These are phyloP conservation scores for Lotus japonicus DNA, from an alignment of 306 rosid genomes.

Conservation along the genomic window DNA sequence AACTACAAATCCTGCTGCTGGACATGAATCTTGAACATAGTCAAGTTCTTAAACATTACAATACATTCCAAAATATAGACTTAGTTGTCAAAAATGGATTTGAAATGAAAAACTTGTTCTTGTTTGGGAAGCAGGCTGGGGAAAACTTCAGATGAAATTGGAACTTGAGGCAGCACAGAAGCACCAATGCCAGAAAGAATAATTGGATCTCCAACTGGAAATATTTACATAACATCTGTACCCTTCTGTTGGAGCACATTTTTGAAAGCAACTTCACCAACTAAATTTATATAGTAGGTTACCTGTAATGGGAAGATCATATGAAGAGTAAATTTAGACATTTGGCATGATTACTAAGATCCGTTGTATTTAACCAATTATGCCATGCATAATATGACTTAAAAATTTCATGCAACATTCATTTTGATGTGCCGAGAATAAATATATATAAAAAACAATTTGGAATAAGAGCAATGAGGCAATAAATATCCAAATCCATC, in stretches of 20 bases:
- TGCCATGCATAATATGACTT: not conserved
- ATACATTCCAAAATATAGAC: not conserved
- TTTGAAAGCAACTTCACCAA: constrained; percentile 32
- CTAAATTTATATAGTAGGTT: constrained; percentile 33
- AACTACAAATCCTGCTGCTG: not conserved
- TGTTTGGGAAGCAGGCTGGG: not conserved
- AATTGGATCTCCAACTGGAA: not conserved
- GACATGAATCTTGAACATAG: not conserved
- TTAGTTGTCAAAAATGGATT: not conserved
- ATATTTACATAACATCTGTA: constrained; percentile 34
- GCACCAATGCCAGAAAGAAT: not conserved
- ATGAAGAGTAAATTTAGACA: not conserved
- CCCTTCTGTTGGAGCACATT: constrained; percentile 43
- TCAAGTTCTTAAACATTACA: not conserved
- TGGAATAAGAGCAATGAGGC: not conserved
- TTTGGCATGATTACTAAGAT: not conserved
- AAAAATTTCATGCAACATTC: not conserved
- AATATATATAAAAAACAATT: not conserved
- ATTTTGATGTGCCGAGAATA: not conserved
- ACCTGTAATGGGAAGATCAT: constrained; percentile 31
- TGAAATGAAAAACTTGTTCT: not conserved
- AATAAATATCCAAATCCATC: not conserved
- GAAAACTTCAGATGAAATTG: not conserved
- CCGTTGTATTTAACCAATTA: not conserved
- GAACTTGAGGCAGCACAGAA: not conserved